Base-by-base conservation (phyloP, 495 filamentous ascomycete genomes). In the Penicillium tannophilum region DNA sequence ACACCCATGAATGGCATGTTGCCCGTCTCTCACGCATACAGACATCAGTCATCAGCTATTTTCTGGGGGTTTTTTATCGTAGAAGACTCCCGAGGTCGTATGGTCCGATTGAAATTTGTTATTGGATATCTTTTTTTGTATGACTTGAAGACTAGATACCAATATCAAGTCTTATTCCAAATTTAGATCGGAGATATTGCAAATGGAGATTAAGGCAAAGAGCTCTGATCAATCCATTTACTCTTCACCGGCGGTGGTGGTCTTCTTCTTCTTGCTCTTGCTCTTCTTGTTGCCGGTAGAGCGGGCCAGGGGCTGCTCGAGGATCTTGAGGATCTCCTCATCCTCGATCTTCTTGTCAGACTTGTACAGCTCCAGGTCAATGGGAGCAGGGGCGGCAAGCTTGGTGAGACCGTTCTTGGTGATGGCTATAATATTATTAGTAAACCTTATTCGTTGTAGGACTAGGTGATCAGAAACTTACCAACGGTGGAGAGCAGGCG, bases 291-390 rank as follows among this genome's bases (percentile, higher is more conserved):
- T 83, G 61, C 87, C 87, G 41, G 88, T 87, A 54, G 87, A 88
- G 66, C 84, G 87, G 60, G 88, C 81, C 54, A 96, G 73, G 14
- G 94, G 92, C 72, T 88, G 88, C 75, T 91, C 91, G 48, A 98
- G 81, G 60, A 98, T 93, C 81, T 92, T 89, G 54, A 97, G 87
- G 61, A 98, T 83, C 76, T 97, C 92, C 74, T 94, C 90, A 66
- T 98, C 93, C 56, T 87, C 89, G 70, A 98, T 94, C 85, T 97
- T 97, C 84, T 98, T 97, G 73, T 98, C 91, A 3, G 89, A 87
- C 82, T 93, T 91, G 82, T 86, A 83, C 76, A 92, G 90, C 66
- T 80, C 80, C 46, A 94, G 68, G 64, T 97, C 90, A 19, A 84
- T 76, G 9, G 85, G 72, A 55, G 89, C 84, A 23, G 94, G 89